Percentiles rank a stretch among this genome's conserved stretches.
These are phyloP conservation scores for Ananas comosus DNA, from an alignment of 176 grass and related monocot genomes.

Conservation along the genomic window DNA sequence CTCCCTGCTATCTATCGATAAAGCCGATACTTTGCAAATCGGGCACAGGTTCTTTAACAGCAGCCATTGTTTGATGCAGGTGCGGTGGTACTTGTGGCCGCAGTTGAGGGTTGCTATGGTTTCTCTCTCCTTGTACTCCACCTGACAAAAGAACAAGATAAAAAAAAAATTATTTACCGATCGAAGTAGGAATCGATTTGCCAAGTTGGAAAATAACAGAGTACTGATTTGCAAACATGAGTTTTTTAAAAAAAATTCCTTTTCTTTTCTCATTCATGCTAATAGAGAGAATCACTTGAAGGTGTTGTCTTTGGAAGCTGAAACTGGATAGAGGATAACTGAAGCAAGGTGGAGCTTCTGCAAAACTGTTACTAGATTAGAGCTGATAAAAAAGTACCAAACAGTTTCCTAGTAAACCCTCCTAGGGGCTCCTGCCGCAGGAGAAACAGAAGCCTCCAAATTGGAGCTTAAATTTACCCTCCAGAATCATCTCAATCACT, in stretches of 20 bases:
- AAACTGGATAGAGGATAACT: too few species aligned
- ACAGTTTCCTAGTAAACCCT: too few species aligned
- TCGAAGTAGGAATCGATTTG: not conserved
- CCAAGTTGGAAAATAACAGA: not conserved
- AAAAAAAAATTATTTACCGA: not conserved
- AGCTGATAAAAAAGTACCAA: too few species aligned
- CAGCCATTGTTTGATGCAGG: constrained; percentile 57
- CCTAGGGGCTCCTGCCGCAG: too few species aligned
- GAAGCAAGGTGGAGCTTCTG: too few species aligned
- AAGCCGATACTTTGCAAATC: constrained; percentile 54
- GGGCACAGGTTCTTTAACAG: constrained; percentile 59
- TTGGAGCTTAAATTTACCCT: too few species aligned
- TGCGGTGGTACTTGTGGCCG: constrained; percentile 39
- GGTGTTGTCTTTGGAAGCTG: too few species aligned
- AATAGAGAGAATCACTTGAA: too few species aligned
- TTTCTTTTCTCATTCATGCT: too few species aligned
- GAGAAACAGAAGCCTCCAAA: too few species aligned
- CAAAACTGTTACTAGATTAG: too few species aligned
- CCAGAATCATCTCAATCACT: not conserved
- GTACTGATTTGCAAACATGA: not conserved
- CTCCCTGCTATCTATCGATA: constrained; percentile 28
- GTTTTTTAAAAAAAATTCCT: not conserved
- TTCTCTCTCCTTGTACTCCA: constrained; percentile 37
- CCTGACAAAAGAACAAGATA: constrained; percentile 27
- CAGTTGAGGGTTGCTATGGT: constrained; percentile 41